A percentile compares a stretch with the other conserved stretches of the same genome.
phyloP scores from a whole-genome alignment of 441 rosid genomes.

The Gossypium davidsonii region DNA sequence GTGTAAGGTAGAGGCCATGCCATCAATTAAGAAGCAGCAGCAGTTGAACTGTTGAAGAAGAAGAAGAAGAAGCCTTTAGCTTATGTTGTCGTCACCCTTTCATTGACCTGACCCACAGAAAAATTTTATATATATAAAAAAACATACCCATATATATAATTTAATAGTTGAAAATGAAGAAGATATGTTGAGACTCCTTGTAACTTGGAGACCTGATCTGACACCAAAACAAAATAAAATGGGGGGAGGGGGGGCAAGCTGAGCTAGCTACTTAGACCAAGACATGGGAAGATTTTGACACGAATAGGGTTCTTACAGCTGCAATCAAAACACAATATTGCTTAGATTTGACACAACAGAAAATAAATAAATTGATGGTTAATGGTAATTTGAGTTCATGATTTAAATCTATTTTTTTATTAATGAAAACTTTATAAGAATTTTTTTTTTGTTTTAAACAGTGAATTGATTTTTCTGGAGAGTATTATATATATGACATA shows the following conservation, averaged over 20 bases:
- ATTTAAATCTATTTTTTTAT: background rate
- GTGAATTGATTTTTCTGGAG: background rate
- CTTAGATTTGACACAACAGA: background rate
- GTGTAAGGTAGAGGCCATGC: background rate
- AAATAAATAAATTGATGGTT: background rate
- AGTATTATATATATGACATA: background rate
- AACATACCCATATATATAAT: background rate
- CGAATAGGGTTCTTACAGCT: background rate
- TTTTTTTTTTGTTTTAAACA: too few relatives aligned
- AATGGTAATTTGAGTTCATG: background rate
- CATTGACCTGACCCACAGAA: background rate
- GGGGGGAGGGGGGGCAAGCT: background rate
- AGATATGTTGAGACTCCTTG: background rate
- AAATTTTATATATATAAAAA: background rate
- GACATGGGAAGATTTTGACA: background rate
- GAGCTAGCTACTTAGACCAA: background rate
- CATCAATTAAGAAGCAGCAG: background rate
- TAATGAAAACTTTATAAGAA: background rate
- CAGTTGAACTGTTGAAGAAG: background rate
- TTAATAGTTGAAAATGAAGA: too few relatives aligned
- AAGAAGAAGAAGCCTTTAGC: background rate
- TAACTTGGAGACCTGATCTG: background rate
- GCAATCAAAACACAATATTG: background rate
- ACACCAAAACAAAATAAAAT: background rate
- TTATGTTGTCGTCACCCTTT: background rate